Evolutionary conservation across 169 alveolate species (phyloP).

Genomic region (Sarcocystis neurona): DNA sequence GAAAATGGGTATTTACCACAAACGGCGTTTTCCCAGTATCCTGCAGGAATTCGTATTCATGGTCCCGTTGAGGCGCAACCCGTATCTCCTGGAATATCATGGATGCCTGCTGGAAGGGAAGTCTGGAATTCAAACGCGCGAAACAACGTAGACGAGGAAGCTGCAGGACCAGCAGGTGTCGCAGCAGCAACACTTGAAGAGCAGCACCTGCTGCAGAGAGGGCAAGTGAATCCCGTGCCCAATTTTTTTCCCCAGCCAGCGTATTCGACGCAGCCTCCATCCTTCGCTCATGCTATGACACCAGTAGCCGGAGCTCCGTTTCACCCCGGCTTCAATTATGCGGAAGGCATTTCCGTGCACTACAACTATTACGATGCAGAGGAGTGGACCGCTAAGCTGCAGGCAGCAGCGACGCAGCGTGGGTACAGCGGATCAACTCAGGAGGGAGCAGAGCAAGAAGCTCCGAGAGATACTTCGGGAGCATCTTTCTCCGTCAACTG

Average conservation of each 20-base stretch:
- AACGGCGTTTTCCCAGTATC: too few species aligned
- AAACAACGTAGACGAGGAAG: too few species aligned
- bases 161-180: too few species aligned
- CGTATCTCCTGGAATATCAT: too few species aligned
- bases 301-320: constrained; percentile 11
- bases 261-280: constrained; percentile 39
- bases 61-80: too few species aligned
- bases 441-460: not conserved
- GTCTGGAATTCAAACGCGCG: too few species aligned
- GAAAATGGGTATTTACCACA: too few species aligned
- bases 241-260: not conserved
- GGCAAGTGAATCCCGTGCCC: not conserved
- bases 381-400: not conserved
- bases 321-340: constrained; percentile 43
- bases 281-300: not conserved
- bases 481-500: not conserved
- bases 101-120: too few species aligned
- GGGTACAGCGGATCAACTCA: not conserved
- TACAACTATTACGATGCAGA: constrained; percentile 40
- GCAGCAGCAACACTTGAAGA: too few species aligned
- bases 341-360: constrained; percentile 25
- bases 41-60: too few species aligned
- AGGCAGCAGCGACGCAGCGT: not conserved
- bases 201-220: too few species aligned
- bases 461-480: not conserved